A percentile compares a stretch with the other conserved stretches of the same genome.
phyloP scores from a whole-genome alignment of 805 yeast genomes.

The Blastobotrys peoriensis region DNA sequence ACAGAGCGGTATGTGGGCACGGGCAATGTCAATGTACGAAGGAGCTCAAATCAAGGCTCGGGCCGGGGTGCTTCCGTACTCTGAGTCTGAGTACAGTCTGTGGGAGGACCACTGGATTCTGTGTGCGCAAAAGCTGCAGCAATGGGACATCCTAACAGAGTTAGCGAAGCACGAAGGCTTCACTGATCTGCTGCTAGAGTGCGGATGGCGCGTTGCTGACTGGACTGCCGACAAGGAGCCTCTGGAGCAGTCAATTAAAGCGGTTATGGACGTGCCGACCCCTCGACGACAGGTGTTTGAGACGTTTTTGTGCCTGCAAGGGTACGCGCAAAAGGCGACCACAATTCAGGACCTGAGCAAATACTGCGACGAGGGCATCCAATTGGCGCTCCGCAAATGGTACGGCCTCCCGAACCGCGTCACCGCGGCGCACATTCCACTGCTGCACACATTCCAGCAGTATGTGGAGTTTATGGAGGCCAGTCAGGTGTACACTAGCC shows the following conservation, averaged over 20 bases:
- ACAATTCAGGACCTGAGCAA: constrained; percentile 78
- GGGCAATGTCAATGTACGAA: constrained; percentile 89
- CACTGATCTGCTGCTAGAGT: constrained; percentile 88
- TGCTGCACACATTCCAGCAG: constrained; percentile 93
- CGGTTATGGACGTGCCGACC: constrained; percentile 98
- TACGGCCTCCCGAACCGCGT: constrained; percentile 70
- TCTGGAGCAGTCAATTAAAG: constrained; percentile 85
- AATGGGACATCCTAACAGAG: constrained; percentile 96
- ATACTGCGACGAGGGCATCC: constrained; percentile 94
- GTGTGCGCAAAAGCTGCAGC: constrained; percentile 95
- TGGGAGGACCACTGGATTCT: constrained; percentile 99
- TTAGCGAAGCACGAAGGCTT: constrained; percentile 97
- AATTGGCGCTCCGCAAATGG: constrained; percentile 88
- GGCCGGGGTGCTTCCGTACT: constrained; percentile 89
- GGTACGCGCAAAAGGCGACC: constrained; percentile 85
- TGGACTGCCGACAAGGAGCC: constrained; percentile 96
- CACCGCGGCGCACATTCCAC: constrained; percentile 79
- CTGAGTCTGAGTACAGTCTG: constrained; percentile 87
- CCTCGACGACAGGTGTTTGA: constrained; percentile 95
- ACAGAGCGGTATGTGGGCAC: constrained; percentile 91
- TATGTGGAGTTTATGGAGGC: constrained; percentile 98
- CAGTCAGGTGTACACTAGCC: constrained; percentile 81
- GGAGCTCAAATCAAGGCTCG: constrained; percentile 95
- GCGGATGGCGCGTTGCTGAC: constrained; percentile 99
- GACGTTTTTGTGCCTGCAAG: constrained; percentile 88